Evolutionary conservation across 2,329 filamentous ascomycete species (phyloP).

Genomic region (Lachnellula cervina): DNA sequence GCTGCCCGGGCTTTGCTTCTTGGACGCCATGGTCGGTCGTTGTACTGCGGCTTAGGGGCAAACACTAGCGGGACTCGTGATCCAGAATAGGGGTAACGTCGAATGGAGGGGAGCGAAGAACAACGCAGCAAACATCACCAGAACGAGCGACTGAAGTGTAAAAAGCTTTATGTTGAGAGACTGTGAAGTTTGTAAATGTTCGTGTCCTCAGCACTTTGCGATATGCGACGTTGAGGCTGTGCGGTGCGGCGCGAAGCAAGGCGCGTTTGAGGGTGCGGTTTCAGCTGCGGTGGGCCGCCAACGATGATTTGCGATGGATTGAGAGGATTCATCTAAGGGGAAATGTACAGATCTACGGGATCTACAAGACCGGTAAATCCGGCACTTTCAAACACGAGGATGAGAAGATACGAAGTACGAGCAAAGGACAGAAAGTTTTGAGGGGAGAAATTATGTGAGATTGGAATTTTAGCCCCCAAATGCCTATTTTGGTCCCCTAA

Average conservation of each 20-base stretch:
- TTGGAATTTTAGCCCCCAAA: too few species aligned
- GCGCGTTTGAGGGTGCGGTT: not conserved
- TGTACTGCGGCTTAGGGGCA: not conserved
- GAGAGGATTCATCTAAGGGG: not conserved
- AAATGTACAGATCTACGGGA: not conserved
- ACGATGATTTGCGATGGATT: not conserved
- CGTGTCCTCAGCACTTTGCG: not conserved
- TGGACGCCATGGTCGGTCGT: constrained; percentile 1
- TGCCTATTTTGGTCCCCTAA: too few species aligned
- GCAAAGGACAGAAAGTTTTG: too few species aligned
- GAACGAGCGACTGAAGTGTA: not conserved
- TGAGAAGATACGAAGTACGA: too few species aligned
- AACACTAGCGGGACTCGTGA: not conserved
- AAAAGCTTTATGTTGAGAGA: not conserved
- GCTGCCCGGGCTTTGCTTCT: constrained; percentile 1
- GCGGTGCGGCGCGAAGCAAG: not conserved
- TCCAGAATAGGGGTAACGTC: not conserved
- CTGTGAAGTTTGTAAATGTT: not conserved
- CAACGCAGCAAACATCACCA: not conserved
- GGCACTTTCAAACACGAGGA: too few species aligned
- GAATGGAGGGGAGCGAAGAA: not conserved
- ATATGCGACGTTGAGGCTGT: not conserved
- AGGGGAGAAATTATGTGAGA: too few species aligned
- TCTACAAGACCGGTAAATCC: not conserved
- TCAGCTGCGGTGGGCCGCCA: not conserved